Base-by-base conservation (phyloP, 2,329 filamentous ascomycete species). In the Fusarium sp. region DNA sequence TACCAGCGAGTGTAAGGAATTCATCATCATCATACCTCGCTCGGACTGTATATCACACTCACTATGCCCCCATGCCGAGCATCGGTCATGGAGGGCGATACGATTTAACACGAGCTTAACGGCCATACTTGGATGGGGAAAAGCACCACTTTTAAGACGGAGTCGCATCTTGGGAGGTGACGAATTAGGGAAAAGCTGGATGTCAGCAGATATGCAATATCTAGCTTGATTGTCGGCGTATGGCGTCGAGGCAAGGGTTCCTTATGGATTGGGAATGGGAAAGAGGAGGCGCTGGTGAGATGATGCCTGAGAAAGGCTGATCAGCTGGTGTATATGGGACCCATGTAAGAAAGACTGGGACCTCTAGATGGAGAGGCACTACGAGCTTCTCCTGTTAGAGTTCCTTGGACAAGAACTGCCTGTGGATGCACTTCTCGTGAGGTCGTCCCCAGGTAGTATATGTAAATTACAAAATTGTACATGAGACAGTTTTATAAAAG, bases 1-100 rank as follows among this genome's bases (percentile, higher is more conserved):
- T 99, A 99, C 80, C 92, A 98, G 83, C 89, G 89, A 75, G 88
- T 96, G 64, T 88, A 71, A 76, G 49, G 50, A 33, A 44, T 39
- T 37, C 38, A 56, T 35, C 12, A 44, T 44, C 23, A 48, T 28
- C 57, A 48, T 42, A 20, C 37, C 39, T 48, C 47, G 35, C 23
- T 57, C 33, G 16, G n/a, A 63, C 57, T 66, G 57, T 47, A 23
- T 65, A 60, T 49, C 38, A 61, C 58, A 63, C 48, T 70, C 63
- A 71, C 59, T 65, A 63, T 60, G 52, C 68, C 64, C 48, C 48
- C 59, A 52, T 63, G 42, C 61, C 49, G 39, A 59, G 42, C 53
- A 48, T 52, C 26, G 57, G 59, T 55, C 55, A 63, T 64, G 55
- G 66, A 68, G 65, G 57, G 59, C 57, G 71, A 66, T 50, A 64